Base-by-base conservation (phyloP, 1,139 yeast species). In the Geotrichum reessii region DNA sequence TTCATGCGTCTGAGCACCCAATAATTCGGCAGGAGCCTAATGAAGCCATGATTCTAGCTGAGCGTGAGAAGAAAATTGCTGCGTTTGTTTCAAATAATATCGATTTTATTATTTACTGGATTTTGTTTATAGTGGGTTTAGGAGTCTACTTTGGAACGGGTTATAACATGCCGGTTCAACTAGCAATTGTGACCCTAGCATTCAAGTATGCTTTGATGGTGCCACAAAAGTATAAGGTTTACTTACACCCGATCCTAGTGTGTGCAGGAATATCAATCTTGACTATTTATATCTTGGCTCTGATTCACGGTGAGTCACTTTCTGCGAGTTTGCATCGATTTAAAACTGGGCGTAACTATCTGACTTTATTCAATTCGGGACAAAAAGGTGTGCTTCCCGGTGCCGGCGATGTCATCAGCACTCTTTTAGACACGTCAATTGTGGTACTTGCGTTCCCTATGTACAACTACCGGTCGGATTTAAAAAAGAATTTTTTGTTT, bases 381-480 rank as follows among this genome's bases (percentile, higher is more conserved):
- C 61, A 33, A 61, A 58, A 59, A 49, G 61, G 61, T 9, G 72
- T 73, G 47, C 80, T 84, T 81, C 95, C 95, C 0, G 95, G 95
- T 0, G 88, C 93, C 47, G 95, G 95, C 1, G 95, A 87, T 67
- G 76, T 87, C 12, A 76, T 87, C 47, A 73, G 85, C 8, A 81
- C 91, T 0, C 70, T 87, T 62, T 83, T 87, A 85, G 95, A 87
- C 65, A 80, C 86, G 4, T 82, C 90, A 2, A 87, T 87, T 71
- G 91, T 87, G 1, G 82, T 92, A 1, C 75, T 87, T 53, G 82
- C 92, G 24, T 74, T 87, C 57, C 92, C 95, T 1, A 86, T 87
- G 90, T 87, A 79, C 70, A 82, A 87, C 24, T 88, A 86, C 70
- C 74, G 95, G 51, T 73, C 73, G 21, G 95, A 87, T 66, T 79